These are phyloP conservation scores for Bassia scoparia DNA, from an alignment of 148 eudicot species.

Conservation along the genomic window DNA sequence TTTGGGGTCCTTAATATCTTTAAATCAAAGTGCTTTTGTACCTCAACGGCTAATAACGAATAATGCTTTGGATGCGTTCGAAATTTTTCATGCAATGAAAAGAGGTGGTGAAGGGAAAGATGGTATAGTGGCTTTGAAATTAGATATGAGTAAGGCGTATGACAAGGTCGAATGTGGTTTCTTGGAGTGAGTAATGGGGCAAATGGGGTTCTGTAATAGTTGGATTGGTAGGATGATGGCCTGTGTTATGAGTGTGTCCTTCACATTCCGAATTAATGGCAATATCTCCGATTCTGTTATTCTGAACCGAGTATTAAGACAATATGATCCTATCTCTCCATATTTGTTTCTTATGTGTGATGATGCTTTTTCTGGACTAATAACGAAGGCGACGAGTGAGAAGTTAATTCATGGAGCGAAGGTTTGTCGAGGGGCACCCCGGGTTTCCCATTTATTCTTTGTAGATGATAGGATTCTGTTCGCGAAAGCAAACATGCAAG, in stretches of 20 bases:
- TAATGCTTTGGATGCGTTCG: background rate
- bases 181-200: background rate
- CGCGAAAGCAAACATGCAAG: background rate
- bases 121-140: background rate
- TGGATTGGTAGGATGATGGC: background rate
- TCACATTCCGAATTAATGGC: background rate
- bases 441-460: background rate
- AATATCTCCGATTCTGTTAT: rapidly evolving
- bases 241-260: background rate
- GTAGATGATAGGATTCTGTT: background rate
- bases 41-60: background rate
- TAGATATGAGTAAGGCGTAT: background rate
- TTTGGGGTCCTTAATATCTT: too few species aligned
- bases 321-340: background rate
- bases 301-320: background rate
- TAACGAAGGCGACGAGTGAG: background rate
- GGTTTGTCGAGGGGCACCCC: background rate
- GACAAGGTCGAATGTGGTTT: background rate
- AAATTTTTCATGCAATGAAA: background rate
- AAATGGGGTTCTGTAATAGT: background rate
- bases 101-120: background rate
- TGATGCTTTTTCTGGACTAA: background rate
- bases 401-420: background rate
- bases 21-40: too few species aligned
- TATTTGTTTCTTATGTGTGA: background rate